A percentile compares a stretch with the other conserved stretches of the same genome.
Conservation (phyloP, 805 yeast species). For the Metschnikowia gelsemii region DNA sequence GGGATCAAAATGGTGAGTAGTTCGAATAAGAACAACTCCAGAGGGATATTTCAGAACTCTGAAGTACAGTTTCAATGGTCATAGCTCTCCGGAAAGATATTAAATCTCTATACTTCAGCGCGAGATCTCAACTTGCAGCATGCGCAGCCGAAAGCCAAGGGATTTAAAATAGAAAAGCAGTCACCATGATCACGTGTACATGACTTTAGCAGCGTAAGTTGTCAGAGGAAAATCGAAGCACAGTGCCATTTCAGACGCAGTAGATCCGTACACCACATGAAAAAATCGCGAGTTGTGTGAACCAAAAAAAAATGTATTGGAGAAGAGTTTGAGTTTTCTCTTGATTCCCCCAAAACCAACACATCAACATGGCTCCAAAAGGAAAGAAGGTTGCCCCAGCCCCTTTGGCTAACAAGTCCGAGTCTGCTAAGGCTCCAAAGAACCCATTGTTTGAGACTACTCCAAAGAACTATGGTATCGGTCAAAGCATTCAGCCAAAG, state of each 20-base stretch:
- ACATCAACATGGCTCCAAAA: slow-evolving; percentile 39
- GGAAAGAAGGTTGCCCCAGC: slow-evolving; percentile 95
- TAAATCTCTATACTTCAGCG: too few species aligned
- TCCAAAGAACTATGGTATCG: slow-evolving; percentile 94
- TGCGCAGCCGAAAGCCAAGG: not conserved
- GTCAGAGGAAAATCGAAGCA: too few species aligned
- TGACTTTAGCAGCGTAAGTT: not conserved
- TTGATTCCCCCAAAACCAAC: slow-evolving; percentile 6
- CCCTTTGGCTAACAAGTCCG: slow-evolving; percentile 56
- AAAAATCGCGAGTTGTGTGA: slow-evolving; percentile 9
- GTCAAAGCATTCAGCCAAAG: slow-evolving; percentile 94
- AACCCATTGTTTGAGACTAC: slow-evolving; percentile 63
- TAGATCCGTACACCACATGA: slow-evolving; percentile 16
- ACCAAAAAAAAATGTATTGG: slow-evolving; percentile 7
- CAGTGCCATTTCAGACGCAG: too few species aligned
- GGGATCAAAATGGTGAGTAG: too few species aligned
- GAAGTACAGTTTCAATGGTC: too few species aligned
- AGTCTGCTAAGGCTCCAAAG: slow-evolving; percentile 26
- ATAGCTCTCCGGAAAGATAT: too few species aligned
- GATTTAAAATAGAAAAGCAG: too few species aligned
- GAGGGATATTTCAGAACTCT: too few species aligned
- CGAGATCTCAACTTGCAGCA: too few species aligned
- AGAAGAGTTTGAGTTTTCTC: slow-evolving; percentile 9
- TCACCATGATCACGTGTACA: slow-evolving; percentile 8
- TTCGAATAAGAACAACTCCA: too few species aligned